A percentile compares a stretch with the other conserved stretches of the same genome.
These are phyloP conservation scores for Candida odintsovae DNA, from an alignment of 805 yeast genomes.

Conservation along the genomic window DNA sequence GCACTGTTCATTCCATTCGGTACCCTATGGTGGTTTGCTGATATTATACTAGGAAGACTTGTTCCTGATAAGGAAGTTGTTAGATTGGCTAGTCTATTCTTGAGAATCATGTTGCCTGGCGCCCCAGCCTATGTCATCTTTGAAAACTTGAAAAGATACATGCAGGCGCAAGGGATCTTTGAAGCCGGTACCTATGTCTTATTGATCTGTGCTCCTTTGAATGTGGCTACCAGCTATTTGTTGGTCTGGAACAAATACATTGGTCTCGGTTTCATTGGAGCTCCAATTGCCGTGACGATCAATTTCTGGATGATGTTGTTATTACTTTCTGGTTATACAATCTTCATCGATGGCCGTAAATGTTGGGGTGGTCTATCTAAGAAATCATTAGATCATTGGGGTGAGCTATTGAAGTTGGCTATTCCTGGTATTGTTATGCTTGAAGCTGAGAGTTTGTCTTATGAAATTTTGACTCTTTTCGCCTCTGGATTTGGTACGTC, in stretches of 20 bases:
- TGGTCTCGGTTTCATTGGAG: conserved; percentile 78
- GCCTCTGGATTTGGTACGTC: conserved; percentile 66
- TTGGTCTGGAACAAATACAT: conserved; percentile 59
- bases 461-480: conserved; percentile 64
- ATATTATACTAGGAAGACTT: conserved; percentile 32
- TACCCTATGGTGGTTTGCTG: conserved; percentile 60
- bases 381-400: conserved; percentile 46
- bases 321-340: conserved; percentile 16
- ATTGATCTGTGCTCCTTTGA: conserved; percentile 64
- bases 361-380: conserved; percentile 49
- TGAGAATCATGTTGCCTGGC: conserved; percentile 49
- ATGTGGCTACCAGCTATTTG: conserved; percentile 58
- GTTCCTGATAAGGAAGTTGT: conserved; percentile 53
- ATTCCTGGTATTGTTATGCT: conserved; percentile 70
- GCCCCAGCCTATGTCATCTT: conserved; percentile 75
- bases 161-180: conserved; percentile 84
- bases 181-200: conserved; percentile 74
- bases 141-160: conserved; percentile 76
- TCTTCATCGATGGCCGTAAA: conserved; percentile 47
- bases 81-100: conserved; percentile 46
- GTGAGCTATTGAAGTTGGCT: conserved; percentile 48
- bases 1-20: conserved; percentile 40
- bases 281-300: conserved; percentile 69
- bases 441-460: conserved; percentile 71
- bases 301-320: conserved; percentile 64